Evolutionary conservation across 2,329 filamentous ascomycete species (phyloP), one percentile per base, ranked within the genome.

Genomic region (Coleophoma cylindrospora): DNA sequence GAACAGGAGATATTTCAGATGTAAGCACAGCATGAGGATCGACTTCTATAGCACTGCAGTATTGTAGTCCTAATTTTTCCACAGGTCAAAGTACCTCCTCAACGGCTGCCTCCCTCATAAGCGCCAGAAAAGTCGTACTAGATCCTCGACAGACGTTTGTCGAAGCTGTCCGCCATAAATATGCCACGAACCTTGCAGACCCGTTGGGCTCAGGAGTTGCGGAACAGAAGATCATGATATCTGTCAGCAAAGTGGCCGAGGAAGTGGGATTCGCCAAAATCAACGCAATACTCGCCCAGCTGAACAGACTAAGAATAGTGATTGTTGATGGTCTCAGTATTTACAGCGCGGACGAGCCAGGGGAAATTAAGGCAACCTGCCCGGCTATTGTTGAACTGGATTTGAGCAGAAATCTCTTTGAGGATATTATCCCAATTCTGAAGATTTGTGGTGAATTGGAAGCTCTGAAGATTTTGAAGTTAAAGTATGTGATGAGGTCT

Each of bases 211-310:
- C 53, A 48, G 50, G 64, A 22, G 57, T 49, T 50, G 63, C 70
- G 12, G 65, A 70, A 8, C 74, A 76, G 45, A 74, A 81, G 45
- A 86, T 95, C 54, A 71, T 75, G 49, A 86, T 76, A 76, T 95
- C 74, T 70, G 88, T 79, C 11, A 27, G 61, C 36, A 97, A 97
- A 69, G 80, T 91, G 15, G 92, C 89, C 5, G 87, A 97, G 70
- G 92, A 97, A 70, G 82, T 97, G 34, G 94, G 94, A 32, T 97
- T 97, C 60, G 91, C 95, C 59, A 96, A 96, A 74, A 89, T 96
- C 57, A 82, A 87, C 40, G 79, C 79, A 57, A 83, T 91, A 68
- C 84, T 95, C 62, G 86, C 91, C 58, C 75, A 86, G 63, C 74
- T 97, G 33, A 74, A 85, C 49, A 88, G 94, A 60, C 76, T 97